Percentiles rank a stretch among this genome's conserved stretches.
Conservation (phyloP, 2,329 filamentous ascomycete genomes). For the Hymenotorrendiella dingleyae region DNA sequence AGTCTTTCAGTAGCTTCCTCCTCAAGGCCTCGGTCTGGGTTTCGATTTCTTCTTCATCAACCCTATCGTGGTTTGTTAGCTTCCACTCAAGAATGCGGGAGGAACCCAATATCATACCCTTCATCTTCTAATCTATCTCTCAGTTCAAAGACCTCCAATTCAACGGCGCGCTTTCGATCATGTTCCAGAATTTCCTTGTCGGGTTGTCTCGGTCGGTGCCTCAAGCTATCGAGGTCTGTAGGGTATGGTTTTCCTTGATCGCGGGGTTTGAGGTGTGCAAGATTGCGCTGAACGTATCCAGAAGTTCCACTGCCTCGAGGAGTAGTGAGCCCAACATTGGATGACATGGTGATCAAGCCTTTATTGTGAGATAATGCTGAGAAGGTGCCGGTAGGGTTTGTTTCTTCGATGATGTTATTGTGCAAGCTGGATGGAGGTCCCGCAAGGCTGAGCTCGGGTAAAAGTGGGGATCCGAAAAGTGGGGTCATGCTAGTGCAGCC, state of each 20-base stretch:
- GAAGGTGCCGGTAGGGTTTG: too few relatives aligned
- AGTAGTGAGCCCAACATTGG: conserved; percentile 93
- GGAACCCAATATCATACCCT: conserved; percentile 58
- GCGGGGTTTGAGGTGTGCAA: conserved; percentile 79
- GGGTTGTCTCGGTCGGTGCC: conserved; percentile 74
- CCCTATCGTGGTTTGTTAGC: conserved; percentile 37
- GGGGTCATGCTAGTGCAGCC: too few relatives aligned
- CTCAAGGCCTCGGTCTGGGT: conserved; percentile 61
- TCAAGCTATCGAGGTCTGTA: conserved; percentile 60
- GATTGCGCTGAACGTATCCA: conserved; percentile 94
- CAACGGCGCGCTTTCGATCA: conserved; percentile 82
- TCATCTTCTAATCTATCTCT: conserved; percentile 89
- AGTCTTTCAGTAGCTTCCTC: conserved; percentile 48
- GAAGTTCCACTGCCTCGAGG: conserved; percentile 94
- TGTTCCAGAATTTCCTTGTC: conserved; percentile 93
- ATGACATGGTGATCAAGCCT: conserved; percentile 89
- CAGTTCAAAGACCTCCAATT: conserved; percentile 89
- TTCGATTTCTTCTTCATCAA: conserved; percentile 90
- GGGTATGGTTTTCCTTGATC: conserved; percentile 62
- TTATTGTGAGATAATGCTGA: too few relatives aligned
- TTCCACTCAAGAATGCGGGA: too few relatives aligned
- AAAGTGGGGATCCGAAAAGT: too few relatives aligned
- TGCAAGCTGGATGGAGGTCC: too few relatives aligned
- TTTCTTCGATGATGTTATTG: too few relatives aligned
- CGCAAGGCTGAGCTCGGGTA: too few relatives aligned